phyloP scores from a whole-genome alignment of 2,329 filamentous ascomycete genomes.

The Corinectria fuckeliana region DNA sequence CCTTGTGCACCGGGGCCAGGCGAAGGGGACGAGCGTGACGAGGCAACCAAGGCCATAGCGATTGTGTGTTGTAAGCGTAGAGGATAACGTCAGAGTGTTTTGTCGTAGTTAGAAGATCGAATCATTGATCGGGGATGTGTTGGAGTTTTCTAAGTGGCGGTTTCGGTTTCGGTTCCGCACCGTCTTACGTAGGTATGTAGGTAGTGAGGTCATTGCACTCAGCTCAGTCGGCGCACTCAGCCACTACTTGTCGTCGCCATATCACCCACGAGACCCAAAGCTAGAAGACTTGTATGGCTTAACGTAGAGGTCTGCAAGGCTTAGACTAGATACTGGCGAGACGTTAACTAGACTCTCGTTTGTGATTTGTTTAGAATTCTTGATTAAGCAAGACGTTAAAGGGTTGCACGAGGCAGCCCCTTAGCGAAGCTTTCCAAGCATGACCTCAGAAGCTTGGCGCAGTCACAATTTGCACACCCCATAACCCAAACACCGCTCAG shows the following conservation, averaged over 20 bases:
- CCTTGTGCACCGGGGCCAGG: slow-evolving; percentile 15
- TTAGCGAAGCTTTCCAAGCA: too few species aligned
- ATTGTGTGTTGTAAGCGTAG: neutral
- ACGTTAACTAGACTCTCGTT: too few species aligned
- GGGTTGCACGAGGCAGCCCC: too few species aligned
- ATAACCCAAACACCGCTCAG: too few species aligned
- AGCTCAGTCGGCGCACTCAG: neutral
- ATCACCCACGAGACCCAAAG: neutral
- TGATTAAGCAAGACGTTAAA: too few species aligned
- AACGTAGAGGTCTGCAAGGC: too few species aligned
- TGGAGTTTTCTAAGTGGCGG: neutral
- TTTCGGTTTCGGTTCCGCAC: neutral
- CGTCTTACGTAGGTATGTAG: neutral
- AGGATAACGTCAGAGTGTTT: neutral
- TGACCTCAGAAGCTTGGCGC: too few species aligned
- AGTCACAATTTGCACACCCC: too few species aligned
- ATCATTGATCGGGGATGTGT: neutral
- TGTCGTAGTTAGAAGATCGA: neutral
- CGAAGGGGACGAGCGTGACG: slow-evolving; percentile 1
- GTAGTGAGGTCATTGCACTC: slow-evolving; percentile 8
- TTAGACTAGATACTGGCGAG: too few species aligned
- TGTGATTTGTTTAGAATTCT: too few species aligned
- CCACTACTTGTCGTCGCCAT: neutral
- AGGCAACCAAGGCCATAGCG: slow-evolving; percentile 3
- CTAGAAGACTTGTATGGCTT: too few species aligned